A percentile compares a stretch with the other conserved stretches of the same genome.
Evolutionary conservation across 257 asterid species (phyloP).

Genomic region (Capsicum baccatum): DNA sequence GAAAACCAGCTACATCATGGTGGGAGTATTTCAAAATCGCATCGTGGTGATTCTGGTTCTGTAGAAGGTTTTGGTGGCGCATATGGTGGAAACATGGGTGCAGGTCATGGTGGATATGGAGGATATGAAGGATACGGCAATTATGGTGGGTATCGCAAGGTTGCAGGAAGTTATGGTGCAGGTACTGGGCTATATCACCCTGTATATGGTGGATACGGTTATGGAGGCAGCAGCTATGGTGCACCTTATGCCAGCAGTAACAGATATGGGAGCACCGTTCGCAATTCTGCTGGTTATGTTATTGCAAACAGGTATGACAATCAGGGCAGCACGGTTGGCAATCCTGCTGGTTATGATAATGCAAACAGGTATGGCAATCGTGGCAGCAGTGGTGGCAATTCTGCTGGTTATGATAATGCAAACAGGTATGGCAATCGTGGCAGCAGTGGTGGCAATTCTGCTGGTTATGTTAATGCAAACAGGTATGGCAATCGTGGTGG

Average conservation of each 20-base stretch:
- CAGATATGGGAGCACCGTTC: conserved; percentile 43
- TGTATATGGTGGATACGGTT: conserved; percentile 87
- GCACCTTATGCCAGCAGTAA: conserved; percentile 54
- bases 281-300: conserved; percentile 52
- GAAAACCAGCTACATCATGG: conserved; percentile 64
- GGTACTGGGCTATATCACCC: conserved; percentile 66
- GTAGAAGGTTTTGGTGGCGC: conserved; percentile 68
- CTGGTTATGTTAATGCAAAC: conserved; percentile 23
- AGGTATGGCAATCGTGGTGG: too few species aligned
- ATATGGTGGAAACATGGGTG: conserved; percentile 77
- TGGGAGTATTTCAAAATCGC: conserved; percentile 27
- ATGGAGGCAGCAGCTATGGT: conserved; percentile 69
- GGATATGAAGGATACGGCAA: conserved; percentile 64
- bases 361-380: conserved; percentile 61
- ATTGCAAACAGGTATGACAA: conserved; percentile 43
- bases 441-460: conserved; percentile 58
- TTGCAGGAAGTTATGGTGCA: conserved; percentile 65
- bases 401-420: too few species aligned
- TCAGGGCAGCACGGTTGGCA: conserved; percentile 57
- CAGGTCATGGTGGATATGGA: conserved; percentile 68
- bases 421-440: too few species aligned
- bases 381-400: too few species aligned
- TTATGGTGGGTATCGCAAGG: conserved; percentile 66
- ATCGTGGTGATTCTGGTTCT: conserved; percentile 35
- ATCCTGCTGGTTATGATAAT: conserved; percentile 46